Percentiles rank a stretch among this genome's conserved stretches.
Evolutionary conservation across 176 grass and related monocot genomes (phyloP).

Genomic region (Musa itinerans): DNA sequence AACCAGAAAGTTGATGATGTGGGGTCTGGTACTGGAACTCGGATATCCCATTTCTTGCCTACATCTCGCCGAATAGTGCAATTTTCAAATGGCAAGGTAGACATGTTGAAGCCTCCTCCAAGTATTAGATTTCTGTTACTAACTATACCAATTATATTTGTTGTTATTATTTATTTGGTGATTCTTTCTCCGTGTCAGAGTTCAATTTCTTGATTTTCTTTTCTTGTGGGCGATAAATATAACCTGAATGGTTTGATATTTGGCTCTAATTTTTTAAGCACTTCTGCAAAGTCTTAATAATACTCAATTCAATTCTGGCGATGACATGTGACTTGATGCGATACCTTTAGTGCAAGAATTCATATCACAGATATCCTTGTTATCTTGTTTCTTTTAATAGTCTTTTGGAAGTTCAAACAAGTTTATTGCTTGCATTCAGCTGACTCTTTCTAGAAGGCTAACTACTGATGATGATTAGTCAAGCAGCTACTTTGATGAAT

Average conservation of each 20-base stretch:
- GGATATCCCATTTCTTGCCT: conserved; percentile 78
- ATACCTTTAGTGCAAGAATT: too few relatives aligned
- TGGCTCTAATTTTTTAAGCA: neutral
- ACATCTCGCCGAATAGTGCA: conserved; percentile 93
- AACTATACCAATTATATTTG: neutral
- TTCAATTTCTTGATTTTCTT: neutral
- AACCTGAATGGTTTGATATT: neutral
- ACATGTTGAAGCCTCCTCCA: neutral
- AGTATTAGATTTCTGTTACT: neutral
- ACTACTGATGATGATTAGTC: too few relatives aligned
- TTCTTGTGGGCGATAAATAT: neutral
- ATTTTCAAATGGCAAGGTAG: conserved; percentile 89
- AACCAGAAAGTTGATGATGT: conserved; percentile 48
- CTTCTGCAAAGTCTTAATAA: neutral
- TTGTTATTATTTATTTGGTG: neutral
- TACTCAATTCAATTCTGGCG: too few relatives aligned
- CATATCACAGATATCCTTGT: too few relatives aligned
- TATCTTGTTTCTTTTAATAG: too few relatives aligned
- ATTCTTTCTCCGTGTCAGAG: neutral
- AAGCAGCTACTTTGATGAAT: too few relatives aligned
- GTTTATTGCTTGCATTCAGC: too few relatives aligned
- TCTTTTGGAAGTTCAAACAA: too few relatives aligned
- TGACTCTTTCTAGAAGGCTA: too few relatives aligned
- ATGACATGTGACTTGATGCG: too few relatives aligned
- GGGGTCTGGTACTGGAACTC: conserved; percentile 50